Percentiles rank a stretch among this genome's conserved stretches.
phyloP scores from a whole-genome alignment of 2,329 filamentous ascomycete genomes.

The Pezicula rhizophila region DNA sequence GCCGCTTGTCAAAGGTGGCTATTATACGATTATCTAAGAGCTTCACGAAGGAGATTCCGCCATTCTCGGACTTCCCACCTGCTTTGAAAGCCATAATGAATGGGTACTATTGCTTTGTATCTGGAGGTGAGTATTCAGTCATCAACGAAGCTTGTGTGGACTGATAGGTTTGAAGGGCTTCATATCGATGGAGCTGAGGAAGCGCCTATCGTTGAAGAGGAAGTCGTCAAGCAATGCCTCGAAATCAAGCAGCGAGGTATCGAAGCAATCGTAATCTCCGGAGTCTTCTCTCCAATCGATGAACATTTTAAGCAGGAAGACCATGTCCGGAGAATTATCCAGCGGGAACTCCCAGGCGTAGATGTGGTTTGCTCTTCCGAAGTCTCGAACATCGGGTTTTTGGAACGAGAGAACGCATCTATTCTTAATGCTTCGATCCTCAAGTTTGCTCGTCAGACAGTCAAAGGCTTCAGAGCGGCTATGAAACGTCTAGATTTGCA shows the following conservation, averaged over 20 bases:
- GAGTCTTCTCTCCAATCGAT: constrained; percentile 52
- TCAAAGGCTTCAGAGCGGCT: constrained; percentile 46
- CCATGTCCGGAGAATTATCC: constrained; percentile 39
- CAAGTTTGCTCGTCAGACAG: constrained; percentile 47
- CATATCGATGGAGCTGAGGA: constrained; percentile 30
- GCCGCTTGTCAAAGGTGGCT: constrained; percentile 41
- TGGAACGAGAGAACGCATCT: constrained; percentile 58
- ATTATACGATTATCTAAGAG: constrained; percentile 40
- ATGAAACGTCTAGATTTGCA: constrained; percentile 43
- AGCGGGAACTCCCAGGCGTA: constrained; percentile 35
- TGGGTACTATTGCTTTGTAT: constrained; percentile 39
- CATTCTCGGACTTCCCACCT: constrained; percentile 40
- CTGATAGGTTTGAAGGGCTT: constrained; percentile 2
- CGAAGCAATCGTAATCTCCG: constrained; percentile 43
- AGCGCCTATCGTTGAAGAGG: constrained; percentile 33
- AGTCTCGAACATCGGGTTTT: constrained; percentile 37
- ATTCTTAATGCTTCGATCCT: constrained; percentile 59
- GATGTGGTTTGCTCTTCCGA: constrained; percentile 44
- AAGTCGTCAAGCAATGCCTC: constrained; percentile 12
- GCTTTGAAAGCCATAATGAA: constrained; percentile 38
- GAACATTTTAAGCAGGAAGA: constrained; percentile 44
- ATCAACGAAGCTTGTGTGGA: background rate
- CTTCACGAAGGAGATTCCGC: constrained; percentile 40
- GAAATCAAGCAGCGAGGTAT: constrained; percentile 25
- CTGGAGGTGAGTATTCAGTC: constrained; percentile 32